These are phyloP conservation scores for Exserohilum turcica DNA, from an alignment of 2,329 filamentous ascomycete species.

Conservation along the genomic window DNA sequence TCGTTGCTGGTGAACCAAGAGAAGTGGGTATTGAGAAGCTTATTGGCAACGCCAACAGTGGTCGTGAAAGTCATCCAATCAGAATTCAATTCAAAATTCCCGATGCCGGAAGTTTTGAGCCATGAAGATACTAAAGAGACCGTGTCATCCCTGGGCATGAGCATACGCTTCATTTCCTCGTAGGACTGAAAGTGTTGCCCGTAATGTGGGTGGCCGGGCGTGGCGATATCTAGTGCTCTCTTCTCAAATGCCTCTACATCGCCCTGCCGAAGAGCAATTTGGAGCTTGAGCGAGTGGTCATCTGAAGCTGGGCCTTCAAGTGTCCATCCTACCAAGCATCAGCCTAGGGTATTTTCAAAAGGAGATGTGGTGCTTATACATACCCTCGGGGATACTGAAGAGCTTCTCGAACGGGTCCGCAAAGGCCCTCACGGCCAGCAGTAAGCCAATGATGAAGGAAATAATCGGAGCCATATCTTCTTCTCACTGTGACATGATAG, in stretches of 20 bases:
- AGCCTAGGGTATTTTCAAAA: neutral
- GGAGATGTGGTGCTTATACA: neutral
- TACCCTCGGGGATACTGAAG: constrained; percentile 28
- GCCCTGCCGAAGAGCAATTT: constrained; percentile 40
- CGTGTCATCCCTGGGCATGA: constrained; percentile 49
- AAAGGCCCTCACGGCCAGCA: constrained; percentile 28
- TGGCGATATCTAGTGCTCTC: constrained; percentile 51
- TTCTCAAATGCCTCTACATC: constrained; percentile 47
- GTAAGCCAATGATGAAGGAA: constrained; percentile 29
- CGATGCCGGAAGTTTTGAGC: constrained; percentile 51
- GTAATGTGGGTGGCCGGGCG: constrained; percentile 54
- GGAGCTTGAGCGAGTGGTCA: constrained; percentile 31
- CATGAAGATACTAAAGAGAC: constrained; percentile 49
- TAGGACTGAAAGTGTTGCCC: constrained; percentile 55
- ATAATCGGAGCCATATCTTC: constrained; percentile 31
- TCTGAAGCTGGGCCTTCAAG: constrained; percentile 23
- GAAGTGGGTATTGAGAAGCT: constrained; percentile 57
- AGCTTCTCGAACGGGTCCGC: constrained; percentile 37
- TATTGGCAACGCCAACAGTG: constrained; percentile 47
- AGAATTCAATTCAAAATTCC: constrained; percentile 47
- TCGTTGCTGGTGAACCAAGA: constrained; percentile 49
- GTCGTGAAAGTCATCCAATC: constrained; percentile 45
- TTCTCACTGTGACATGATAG: too few relatives aligned
- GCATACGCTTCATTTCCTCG: constrained; percentile 51
- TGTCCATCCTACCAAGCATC: constrained; percentile 28